These are phyloP conservation scores for Leccinum pseudoinsigne DNA, from an alignment of 1,284 basidiomycete species.

Conservation along the genomic window DNA sequence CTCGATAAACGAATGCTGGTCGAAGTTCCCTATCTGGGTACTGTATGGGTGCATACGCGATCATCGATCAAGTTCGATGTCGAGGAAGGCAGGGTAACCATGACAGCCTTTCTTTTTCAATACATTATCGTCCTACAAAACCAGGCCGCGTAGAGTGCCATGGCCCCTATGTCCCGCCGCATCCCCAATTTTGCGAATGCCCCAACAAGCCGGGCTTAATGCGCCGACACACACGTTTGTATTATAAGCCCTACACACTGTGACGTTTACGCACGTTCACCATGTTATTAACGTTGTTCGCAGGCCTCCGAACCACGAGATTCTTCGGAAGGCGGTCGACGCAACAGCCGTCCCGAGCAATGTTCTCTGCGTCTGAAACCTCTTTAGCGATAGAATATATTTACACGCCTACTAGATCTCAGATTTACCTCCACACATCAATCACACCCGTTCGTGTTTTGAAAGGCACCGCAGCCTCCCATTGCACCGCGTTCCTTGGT, in stretches of 20 bases:
- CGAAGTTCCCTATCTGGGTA: not conserved
- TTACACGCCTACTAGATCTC: slow-evolving; percentile 29
- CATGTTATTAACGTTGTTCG: slow-evolving; percentile 11
- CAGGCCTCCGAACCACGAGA: slow-evolving; percentile 26
- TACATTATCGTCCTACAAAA: not conserved
- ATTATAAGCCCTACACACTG: not conserved
- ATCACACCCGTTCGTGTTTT: slow-evolving; percentile 18
- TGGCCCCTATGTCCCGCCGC: not conserved
- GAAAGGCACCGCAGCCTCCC: slow-evolving; percentile 13
- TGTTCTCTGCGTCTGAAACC: slow-evolving; percentile 20
- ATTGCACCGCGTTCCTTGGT: slow-evolving; percentile 19
- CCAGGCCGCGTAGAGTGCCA: not conserved
- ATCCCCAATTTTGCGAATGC: not conserved
- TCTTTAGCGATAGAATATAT: slow-evolving; percentile 25
- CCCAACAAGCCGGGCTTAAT: not conserved
- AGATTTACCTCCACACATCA: slow-evolving; percentile 20
- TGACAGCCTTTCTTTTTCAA: not conserved
- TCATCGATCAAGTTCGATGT: not conserved
- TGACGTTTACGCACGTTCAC: not conserved
- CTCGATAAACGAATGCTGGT: not conserved
- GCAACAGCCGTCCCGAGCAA: slow-evolving; percentile 10
- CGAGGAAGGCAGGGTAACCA: not conserved
- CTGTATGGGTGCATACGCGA: not conserved
- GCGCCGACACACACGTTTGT: not conserved
- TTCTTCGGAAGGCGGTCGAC: slow-evolving; percentile 20